Evolutionary conservation across 106 monocot species (phyloP).

Genomic region (Allium cepa): DNA sequence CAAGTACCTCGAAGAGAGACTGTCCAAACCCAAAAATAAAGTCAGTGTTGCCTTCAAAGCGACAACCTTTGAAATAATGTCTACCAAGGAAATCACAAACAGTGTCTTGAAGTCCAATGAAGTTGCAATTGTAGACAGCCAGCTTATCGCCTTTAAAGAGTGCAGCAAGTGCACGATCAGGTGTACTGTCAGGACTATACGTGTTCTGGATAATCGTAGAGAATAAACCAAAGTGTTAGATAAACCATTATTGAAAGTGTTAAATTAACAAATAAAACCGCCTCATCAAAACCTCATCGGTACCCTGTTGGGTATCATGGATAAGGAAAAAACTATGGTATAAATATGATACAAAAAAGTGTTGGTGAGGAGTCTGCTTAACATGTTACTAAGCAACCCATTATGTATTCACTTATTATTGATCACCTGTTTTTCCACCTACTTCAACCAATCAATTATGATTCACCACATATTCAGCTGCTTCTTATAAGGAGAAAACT

Average conservation of each 20-base stretch:
- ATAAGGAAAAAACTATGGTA: too few species aligned
- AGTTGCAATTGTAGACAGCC: slow-evolving; percentile 16
- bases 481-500: too few species aligned
- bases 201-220: neutral
- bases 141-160: slow-evolving; percentile 13
- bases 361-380: too few species aligned
- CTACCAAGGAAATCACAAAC: slow-evolving; percentile 16
- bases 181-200: neutral
- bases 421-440: too few species aligned
- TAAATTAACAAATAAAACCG: too few species aligned
- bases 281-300: neutral
- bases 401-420: too few species aligned
- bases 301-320: too few species aligned
- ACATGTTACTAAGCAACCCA: too few species aligned
- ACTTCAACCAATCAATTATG: too few species aligned
- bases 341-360: too few species aligned
- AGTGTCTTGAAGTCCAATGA: slow-evolving; percentile 23
- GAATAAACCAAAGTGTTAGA: neutral
- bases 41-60: slow-evolving; percentile 19
- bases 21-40: slow-evolving; percentile 20
- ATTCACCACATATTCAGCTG: too few species aligned
- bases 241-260: too few species aligned
- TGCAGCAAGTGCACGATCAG: slow-evolving; percentile 4
- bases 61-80: slow-evolving; percentile 27
- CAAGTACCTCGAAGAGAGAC: slow-evolving; percentile 15